Base-by-base conservation (phyloP, 1,284 basidiomycete genomes). In the Paramarasmius palmivorus region DNA sequence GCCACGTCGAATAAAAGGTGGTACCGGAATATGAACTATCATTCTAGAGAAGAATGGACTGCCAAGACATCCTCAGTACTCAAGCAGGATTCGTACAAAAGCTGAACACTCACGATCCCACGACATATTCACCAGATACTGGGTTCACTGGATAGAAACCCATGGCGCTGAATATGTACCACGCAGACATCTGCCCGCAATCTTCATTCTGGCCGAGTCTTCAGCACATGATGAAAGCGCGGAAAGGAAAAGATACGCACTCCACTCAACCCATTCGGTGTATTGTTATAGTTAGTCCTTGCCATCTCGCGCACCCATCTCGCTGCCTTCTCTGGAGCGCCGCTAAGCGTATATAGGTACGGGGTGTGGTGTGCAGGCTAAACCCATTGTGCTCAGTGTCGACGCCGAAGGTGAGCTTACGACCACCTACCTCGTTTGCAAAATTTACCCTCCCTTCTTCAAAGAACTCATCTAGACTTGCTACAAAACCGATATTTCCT, bases 81-180 rank as follows among this genome's bases (percentile, higher is more conserved):
- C 29, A 2, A 10, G 25, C 20, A 22, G 17, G 42, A 19, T n/a
- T 32, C 25, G 6, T 17, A 3, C 20, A 15, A 36, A 40, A 25
- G 14, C 14, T 19, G 49, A n/a, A 36, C 35, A 71, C 71, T 46
- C 63, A 87, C 79, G 84, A 82, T 57, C 89, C 90, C 40, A 92
- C 74, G 50, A 92, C 75, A 56, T 92, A 92, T 60, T 83, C 81
- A 7, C 81, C 81, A 0, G 84, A 87, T 0, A 88, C 86, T 0
- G 90, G 90, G 64, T 92, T 84, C 49, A 93, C 89, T n/a, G 91
- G 90, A 62, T 93, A 94, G 69, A 93, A 88, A 0, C 92, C 91
- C 64, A 94, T 75, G 1, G 88, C 83, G 41, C 83, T 85, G 70
- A 92, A 93, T 10, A 92, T 76, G 64, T 88, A 93, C 91, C 91